A percentile compares a stretch with the other conserved stretches of the same genome.
Evolutionary conservation across 208 protist species (phyloP).

Genomic region (Giardia duodenalis): DNA sequence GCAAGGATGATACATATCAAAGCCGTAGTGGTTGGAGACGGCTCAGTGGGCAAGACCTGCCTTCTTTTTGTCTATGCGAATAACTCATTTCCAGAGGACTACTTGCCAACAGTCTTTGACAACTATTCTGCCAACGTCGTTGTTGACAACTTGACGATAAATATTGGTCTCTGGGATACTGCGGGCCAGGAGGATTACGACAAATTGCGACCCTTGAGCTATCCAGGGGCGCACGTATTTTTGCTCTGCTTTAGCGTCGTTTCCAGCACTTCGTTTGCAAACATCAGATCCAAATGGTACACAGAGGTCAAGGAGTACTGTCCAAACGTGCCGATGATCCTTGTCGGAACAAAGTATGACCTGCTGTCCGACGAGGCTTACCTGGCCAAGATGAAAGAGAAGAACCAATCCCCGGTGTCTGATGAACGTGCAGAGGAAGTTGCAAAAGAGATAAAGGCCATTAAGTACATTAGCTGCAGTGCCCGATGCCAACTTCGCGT

Average conservation of each 20-base stretch:
- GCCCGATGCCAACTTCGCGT: conserved; percentile 63
- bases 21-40: conserved; percentile 44
- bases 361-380: conserved; percentile 42
- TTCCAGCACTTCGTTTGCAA: conserved; percentile 53
- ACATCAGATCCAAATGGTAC: conserved; percentile 54
- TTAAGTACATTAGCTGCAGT: conserved; percentile 67
- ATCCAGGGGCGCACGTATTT: conserved; percentile 53
- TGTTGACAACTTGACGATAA: conserved; percentile 24
- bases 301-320: conserved; percentile 33
- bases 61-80: conserved; percentile 33
- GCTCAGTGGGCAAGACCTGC: conserved; percentile 46
- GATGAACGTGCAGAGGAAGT: conserved; percentile 48
- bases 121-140: conserved; percentile 39
- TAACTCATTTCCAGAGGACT: conserved; percentile 41
- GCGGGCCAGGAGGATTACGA: conserved; percentile 55
- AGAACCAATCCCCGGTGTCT: conserved; percentile 43
- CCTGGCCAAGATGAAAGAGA: conserved; percentile 48
- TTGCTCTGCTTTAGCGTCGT: conserved; percentile 62
- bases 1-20: conserved; percentile 22
- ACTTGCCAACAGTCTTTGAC: conserved; percentile 47
- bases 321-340: conserved; percentile 45
- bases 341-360: conserved; percentile 55
- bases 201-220: conserved; percentile 50
- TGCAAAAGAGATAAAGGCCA: conserved; percentile 55
- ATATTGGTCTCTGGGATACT: conserved; percentile 45